Base-by-base conservation (phyloP, 305 asterid species). In the Rubia tinctorum region DNA sequence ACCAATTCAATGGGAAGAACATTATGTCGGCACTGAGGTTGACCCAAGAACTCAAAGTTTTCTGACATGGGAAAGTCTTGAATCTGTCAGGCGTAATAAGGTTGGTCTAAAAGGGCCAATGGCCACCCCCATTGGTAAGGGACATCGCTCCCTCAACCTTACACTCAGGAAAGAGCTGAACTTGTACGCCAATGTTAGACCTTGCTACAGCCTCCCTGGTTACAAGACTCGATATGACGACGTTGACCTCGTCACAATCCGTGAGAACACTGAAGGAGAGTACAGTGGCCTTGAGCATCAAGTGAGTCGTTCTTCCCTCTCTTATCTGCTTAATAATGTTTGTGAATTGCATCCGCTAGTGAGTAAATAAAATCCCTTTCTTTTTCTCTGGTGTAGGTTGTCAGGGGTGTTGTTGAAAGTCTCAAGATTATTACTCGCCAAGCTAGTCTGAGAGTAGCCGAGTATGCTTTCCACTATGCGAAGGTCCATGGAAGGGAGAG, bases 81-180 rank as follows among this genome's bases (percentile, higher is more conserved):
- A 95, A 82, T 95, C 99, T 47, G 93, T 95, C 72, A 82, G 98
- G 63, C 75, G 59, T 27, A 95, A 95, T 81, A 95, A 89, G 84
- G 90, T 95, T 80, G 99, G 99, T 68, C 73, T 95, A 53, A 95
- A 95, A 83, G 99, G 99, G 65, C 99, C 99, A 47, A 95, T 95
- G 99, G 99, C 99, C 66, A 95, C 99, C 18, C 99, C 99, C 64
- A 92, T 95, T 68, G 99, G 99, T 74, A 95, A 95, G 84, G 99
- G 99, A 39, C 98, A 92, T 80, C 96, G 99, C 47, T 95, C 99
- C 59, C 90, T 95, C 73, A 95, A 95, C 84, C 99, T 95, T 75
- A 95, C 99, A 58, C 78, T 95, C 86, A 88, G 99, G 90, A 92
- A 95, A 77, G 99, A 95, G 90, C 92, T 95, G 71, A 95, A 89